Percentiles rank a stretch among this genome's conserved stretches.
phyloP scores from a whole-genome alignment of 2,329 filamentous ascomycete species.

The Colletotrichum kahawae region DNA sequence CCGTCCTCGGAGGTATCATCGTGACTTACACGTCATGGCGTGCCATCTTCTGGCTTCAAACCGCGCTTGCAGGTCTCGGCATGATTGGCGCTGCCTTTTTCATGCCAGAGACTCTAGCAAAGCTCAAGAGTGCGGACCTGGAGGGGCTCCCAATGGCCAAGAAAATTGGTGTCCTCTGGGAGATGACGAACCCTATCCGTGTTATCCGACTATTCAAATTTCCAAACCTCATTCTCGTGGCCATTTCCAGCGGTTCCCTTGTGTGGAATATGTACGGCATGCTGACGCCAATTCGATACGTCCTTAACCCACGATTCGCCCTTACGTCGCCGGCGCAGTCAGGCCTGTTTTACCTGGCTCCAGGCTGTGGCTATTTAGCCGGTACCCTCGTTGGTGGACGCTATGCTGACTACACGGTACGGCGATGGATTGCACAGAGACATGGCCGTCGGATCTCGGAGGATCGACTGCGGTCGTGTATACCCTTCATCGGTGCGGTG shows the following conservation, averaged over 20 bases:
- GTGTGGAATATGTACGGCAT: slow-evolving; percentile 77
- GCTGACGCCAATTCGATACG: slow-evolving; percentile 71
- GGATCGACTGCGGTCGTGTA: slow-evolving; percentile 67
- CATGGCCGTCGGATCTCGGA: slow-evolving; percentile 67
- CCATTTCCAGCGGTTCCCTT: slow-evolving; percentile 62
- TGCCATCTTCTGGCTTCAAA: slow-evolving; percentile 74
- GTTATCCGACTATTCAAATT: slow-evolving; percentile 68
- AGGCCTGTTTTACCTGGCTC: slow-evolving; percentile 73
- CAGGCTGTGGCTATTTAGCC: slow-evolving; percentile 68
- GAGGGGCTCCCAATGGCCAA: slow-evolving; percentile 49
- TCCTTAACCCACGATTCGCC: slow-evolving; percentile 73
- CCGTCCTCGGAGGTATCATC: slow-evolving; percentile 72
- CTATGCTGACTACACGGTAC: slow-evolving; percentile 68
- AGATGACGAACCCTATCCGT: slow-evolving; percentile 70
- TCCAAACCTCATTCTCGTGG: slow-evolving; percentile 66
- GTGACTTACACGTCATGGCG: slow-evolving; percentile 72
- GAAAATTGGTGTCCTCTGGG: slow-evolving; percentile 39
- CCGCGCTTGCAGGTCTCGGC: slow-evolving; percentile 63
- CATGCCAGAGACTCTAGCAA: slow-evolving; percentile 72
- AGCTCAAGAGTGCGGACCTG: slow-evolving; percentile 66
- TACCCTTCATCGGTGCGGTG: slow-evolving; percentile 63
- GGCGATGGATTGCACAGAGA: slow-evolving; percentile 61
- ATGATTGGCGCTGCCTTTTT: slow-evolving; percentile 61
- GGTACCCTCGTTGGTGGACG: slow-evolving; percentile 72
- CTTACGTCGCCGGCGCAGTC: slow-evolving; percentile 67